A percentile compares a stretch with the other conserved stretches of the same genome.
Conservation (phyloP, 2,329 filamentous ascomycete genomes). For the Calonectria honghensis region DNA sequence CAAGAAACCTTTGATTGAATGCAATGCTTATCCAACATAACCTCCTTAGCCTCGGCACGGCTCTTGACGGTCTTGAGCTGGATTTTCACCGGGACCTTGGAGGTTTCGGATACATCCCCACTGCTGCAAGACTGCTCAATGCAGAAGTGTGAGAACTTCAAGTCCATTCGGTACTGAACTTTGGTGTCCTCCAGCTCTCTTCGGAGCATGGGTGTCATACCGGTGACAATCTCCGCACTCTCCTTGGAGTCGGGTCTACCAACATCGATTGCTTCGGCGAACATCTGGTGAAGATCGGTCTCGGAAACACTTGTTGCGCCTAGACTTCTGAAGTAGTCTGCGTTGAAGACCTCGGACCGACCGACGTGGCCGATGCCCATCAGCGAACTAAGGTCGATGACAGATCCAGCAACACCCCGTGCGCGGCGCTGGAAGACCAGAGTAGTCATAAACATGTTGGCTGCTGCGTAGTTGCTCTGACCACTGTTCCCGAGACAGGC, state of each 20-base stretch:
- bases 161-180: constrained; percentile 2
- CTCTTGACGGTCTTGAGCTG: constrained; percentile 16
- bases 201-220: constrained; percentile 16
- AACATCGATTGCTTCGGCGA: constrained; percentile 45
- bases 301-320: constrained; percentile 48
- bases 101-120: background rate
- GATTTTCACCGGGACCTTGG: constrained; percentile 5
- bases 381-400: constrained; percentile 21
- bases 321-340: constrained; percentile 2
- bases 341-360: background rate
- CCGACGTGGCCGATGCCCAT: constrained; percentile 26
- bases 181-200: background rate
- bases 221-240: constrained; percentile 29
- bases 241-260: constrained; percentile 41
- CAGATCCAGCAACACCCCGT: constrained; percentile 47
- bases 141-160: constrained; percentile 22
- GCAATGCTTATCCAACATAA: background rate
- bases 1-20: no score
- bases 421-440: background rate
- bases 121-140: background rate
- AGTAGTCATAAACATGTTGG: constrained; percentile 28
- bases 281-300: constrained; percentile 52
- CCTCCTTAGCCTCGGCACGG: background rate
- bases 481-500: constrained; percentile 15
- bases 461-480: constrained; percentile 16